Evolutionary conservation across 768 basidiomycete genomes (phyloP), one percentile per base, ranked within the genome.

Genomic region (Boletus tomentosulus): DNA sequence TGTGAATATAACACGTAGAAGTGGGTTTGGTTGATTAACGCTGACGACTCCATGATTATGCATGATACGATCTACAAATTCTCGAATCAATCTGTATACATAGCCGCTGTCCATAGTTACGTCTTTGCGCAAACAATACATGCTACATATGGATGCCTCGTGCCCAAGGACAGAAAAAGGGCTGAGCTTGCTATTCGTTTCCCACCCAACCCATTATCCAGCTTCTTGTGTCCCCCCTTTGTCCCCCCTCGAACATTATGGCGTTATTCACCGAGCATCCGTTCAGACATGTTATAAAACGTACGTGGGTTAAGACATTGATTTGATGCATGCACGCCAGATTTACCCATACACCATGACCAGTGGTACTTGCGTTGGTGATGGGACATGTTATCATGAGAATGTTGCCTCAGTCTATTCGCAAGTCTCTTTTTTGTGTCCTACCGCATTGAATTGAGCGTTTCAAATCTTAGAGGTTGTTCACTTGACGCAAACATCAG

Each of bases 401-500:
- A 57, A 62, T 83, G 58, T 57, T 84, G 63, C 69, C 69, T 27
- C 69, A 59, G 4, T 67, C 62, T 8, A 60, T 72, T 42, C 69
- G 69, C 53, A 69, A 67, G 69, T 68, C 25, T 46, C 46, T 28
- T 48, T 48, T 53, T 51, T n/a, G 46, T 22, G 48, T 25, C 16
- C 50, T 56, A 24, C 43, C 44, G 28, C 15, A 51, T 9, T 13
- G n/a, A 53, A 61, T 35, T 57, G 42, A 68, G 4, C n/a, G 27
- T 49, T 46, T 53, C 34, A 38, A 50, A 58, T 51, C 51, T 11
- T 55, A 86, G 84, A 82, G 72, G 78, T 82, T 37, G 71, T 86
- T 59, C 82, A 85, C 59, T 65, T 86, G 64, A 83, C 84, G 49
- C 89, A 91, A 67, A 85, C 84, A n/a, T 80, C 81, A 0, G 83